Conservation (phyloP, 2,329 filamentous ascomycete genomes). For the Pseudogymnoascus sp. region DNA sequence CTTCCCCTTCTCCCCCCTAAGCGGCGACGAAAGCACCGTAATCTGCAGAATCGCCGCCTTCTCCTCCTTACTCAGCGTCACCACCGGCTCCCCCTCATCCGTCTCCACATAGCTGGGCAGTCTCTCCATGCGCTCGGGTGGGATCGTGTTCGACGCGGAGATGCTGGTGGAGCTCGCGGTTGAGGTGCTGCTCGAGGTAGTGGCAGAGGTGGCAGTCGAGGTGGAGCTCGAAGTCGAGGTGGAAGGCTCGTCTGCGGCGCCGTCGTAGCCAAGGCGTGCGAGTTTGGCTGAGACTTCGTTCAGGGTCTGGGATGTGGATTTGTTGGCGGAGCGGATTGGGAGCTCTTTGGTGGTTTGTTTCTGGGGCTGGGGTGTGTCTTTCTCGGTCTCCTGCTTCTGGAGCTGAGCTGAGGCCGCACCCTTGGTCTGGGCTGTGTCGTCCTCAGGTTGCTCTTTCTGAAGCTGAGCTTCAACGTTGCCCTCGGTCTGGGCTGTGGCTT, state of each 20-base stretch:
- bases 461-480: neutral
- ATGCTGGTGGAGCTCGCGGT: neutral
- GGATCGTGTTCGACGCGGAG: neutral
- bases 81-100: neutral
- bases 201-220: neutral
- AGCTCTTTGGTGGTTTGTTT: neutral
- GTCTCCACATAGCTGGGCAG: neutral
- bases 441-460: neutral
- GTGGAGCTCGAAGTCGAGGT: neutral
- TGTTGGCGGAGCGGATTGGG: no score
- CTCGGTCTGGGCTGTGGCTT: neutral
- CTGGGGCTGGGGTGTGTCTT: neutral
- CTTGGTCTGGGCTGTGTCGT: neutral
- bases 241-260: neutral
- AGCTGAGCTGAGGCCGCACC: no score
- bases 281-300: neutral
- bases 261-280: neutral
- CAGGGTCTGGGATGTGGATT: neutral
- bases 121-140: neutral
- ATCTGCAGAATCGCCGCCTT: conserved; percentile 1
- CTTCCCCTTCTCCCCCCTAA: neutral
- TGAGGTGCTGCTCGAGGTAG: neutral
- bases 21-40: neutral
- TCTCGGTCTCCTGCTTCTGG: neutral
- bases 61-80: neutral